Conservation (phyloP, 202 grass and related monocot species). For the Carex arenaria region DNA sequence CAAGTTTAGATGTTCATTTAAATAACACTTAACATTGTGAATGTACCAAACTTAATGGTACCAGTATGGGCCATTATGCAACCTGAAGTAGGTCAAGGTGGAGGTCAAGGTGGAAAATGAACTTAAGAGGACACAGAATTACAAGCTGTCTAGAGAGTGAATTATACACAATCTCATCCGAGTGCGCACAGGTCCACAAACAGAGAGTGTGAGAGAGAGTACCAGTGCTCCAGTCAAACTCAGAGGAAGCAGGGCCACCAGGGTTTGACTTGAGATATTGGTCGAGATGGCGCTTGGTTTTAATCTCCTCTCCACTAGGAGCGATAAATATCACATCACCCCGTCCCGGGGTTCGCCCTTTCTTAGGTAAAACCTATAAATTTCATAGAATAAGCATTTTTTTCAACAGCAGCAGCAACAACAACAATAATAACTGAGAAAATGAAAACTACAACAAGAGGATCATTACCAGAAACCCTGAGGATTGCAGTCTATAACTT, state of each 20-base stretch:
- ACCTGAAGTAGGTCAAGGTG: background rate
- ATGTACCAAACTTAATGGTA: background rate
- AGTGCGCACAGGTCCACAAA: background rate
- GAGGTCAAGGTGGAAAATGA: background rate
- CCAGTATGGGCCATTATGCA: background rate
- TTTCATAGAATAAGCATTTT: conserved; percentile 26
- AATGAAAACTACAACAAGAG: background rate
- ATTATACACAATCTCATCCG: background rate
- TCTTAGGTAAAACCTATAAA: conserved; percentile 69
- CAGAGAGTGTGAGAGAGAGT: conserved; percentile 22
- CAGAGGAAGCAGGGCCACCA: conserved; percentile 56
- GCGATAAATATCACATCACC: conserved; percentile 85
- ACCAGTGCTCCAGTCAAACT: conserved; percentile 98
- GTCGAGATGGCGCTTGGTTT: conserved; percentile 70
- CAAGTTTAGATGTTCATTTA: background rate
- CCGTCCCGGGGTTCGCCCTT: conserved; percentile 37
- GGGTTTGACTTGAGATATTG: conserved; percentile 78
- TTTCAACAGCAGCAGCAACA: conserved; percentile 12
- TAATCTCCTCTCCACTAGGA: conserved; percentile 88
- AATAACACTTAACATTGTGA: background rate
- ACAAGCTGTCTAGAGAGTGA: background rate
- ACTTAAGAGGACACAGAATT: background rate
- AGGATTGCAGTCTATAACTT: background rate
- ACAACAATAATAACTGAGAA: background rate
- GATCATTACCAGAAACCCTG: background rate